These are phyloP conservation scores for Boletales sp. DNA, from an alignment of 768 basidiomycete species.

Conservation along the genomic window DNA sequence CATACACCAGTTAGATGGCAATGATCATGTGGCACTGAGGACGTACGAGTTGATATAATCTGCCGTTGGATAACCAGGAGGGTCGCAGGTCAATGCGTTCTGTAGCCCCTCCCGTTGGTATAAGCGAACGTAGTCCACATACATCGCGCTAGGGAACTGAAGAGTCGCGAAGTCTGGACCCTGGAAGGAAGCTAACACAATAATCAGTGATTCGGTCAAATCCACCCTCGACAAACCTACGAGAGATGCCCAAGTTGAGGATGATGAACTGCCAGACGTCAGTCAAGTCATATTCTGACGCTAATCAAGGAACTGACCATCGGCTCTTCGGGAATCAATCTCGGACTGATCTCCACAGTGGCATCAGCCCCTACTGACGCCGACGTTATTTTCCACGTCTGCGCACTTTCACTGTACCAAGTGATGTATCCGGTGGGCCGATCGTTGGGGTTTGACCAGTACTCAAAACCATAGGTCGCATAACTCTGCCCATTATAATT, in stretches of 20 bases:
- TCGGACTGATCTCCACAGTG: constrained; percentile 50
- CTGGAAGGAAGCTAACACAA: constrained; percentile 60
- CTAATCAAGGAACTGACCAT: constrained; percentile 56
- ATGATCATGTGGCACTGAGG: neutral
- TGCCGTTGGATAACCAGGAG: constrained; percentile 70
- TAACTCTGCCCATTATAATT: constrained; percentile 57
- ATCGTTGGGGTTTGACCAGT: constrained; percentile 68
- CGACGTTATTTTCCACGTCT: constrained; percentile 71
- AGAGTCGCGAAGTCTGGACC: constrained; percentile 66
- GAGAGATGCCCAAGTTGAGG: constrained; percentile 80
- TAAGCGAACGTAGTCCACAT: constrained; percentile 86
- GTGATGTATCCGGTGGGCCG: constrained; percentile 74
- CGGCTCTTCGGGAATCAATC: constrained; percentile 85
- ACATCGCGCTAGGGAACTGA: constrained; percentile 75
- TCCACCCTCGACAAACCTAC: constrained; percentile 28
- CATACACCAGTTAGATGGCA: constrained; percentile 7
- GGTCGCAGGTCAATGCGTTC: constrained; percentile 76
- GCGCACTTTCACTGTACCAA: constrained; percentile 67
- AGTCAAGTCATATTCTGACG: neutral
- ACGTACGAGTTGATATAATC: constrained; percentile 70
- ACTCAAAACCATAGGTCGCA: constrained; percentile 72
- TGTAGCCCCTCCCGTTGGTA: constrained; percentile 76
- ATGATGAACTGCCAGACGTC: constrained; percentile 61
- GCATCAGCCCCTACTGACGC: constrained; percentile 66
- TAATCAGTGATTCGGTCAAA: constrained; percentile 1